Evolutionary conservation across 805 yeast species (phyloP).

Genomic region (Metschnikowia continentalis): DNA sequence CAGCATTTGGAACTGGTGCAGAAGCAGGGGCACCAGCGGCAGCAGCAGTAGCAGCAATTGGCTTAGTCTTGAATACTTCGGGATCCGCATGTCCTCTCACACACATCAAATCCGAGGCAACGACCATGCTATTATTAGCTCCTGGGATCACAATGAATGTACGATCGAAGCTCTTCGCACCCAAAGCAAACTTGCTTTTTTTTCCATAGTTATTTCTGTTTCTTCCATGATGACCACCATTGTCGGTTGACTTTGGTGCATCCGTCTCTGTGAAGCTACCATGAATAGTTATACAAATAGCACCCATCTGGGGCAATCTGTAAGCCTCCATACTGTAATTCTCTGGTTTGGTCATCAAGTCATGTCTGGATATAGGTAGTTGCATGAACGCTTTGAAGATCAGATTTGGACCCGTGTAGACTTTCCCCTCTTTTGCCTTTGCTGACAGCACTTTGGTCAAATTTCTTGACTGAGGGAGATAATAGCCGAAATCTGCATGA

Average conservation of each 20-base stretch:
- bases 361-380: constrained; percentile 78
- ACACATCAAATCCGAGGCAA: constrained; percentile 80
- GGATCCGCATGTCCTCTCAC: constrained; percentile 32
- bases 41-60: constrained; percentile 8
- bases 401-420: constrained; percentile 65
- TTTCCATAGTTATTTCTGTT: constrained; percentile 17
- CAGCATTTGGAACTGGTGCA: constrained; percentile 9
- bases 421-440: constrained; percentile 52
- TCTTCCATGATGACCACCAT: constrained; percentile 14
- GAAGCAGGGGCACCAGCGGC: constrained; percentile 11
- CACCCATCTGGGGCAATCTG: constrained; percentile 66
- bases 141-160: constrained; percentile 73
- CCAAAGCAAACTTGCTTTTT: constrained; percentile 35
- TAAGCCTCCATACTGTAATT: constrained; percentile 75
- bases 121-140: constrained; percentile 63
- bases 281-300: constrained; percentile 74
- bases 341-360: constrained; percentile 56
- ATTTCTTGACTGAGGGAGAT: constrained; percentile 73
- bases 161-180: constrained; percentile 80
- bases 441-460: constrained; percentile 56
- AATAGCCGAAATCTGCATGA: constrained; percentile 53
- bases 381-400: constrained; percentile 59
- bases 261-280: constrained; percentile 76
- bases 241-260: constrained; percentile 43
- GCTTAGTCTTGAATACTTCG: constrained; percentile 14